These are phyloP conservation scores for Colletotrichum godetiae DNA, from an alignment of 2,329 filamentous ascomycete species.

Conservation along the genomic window DNA sequence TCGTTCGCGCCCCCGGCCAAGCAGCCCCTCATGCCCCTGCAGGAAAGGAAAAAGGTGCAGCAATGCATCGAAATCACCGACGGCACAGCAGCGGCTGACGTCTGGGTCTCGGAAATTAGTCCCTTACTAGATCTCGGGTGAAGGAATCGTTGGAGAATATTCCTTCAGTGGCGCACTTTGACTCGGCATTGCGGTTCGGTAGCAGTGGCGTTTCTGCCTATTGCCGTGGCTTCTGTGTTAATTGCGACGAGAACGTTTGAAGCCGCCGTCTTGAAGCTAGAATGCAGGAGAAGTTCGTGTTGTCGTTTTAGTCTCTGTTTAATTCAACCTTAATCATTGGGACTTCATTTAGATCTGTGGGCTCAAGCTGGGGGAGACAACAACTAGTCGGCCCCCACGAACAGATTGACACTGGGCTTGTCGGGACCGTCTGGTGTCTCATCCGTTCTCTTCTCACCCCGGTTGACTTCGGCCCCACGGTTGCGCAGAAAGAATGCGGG, in stretches of 20 bases:
- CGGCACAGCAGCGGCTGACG: slow-evolving; percentile 21
- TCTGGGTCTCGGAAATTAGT: slow-evolving; percentile 20
- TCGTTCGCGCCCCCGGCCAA: slow-evolving; percentile 14
- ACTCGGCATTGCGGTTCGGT: neutral
- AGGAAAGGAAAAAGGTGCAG: neutral
- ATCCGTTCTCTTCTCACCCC: neutral
- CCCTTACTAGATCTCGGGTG: neutral
- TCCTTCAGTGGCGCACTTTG: neutral
- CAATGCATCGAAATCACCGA: slow-evolving; percentile 7
- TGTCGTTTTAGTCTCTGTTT: slow-evolving; percentile 1
- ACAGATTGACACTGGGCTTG: neutral
- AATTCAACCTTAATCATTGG: neutral
- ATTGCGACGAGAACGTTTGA: neutral
- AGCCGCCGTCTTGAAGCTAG: neutral
- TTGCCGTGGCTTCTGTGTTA: neutral
- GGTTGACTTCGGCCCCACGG: neutral
- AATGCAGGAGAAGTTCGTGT: neutral
- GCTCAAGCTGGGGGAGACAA: neutral
- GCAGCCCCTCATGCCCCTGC: slow-evolving; percentile 16
- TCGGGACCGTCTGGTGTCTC: slow-evolving; percentile 13
- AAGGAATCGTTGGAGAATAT: slow-evolving; percentile 12
- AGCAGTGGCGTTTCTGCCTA: neutral
- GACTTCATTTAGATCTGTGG: neutral
- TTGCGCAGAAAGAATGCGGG: neutral
- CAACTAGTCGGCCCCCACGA: neutral